phyloP scores from a whole-genome alignment of 176 grass and related monocot genomes.

The Stipa capillata region DNA sequence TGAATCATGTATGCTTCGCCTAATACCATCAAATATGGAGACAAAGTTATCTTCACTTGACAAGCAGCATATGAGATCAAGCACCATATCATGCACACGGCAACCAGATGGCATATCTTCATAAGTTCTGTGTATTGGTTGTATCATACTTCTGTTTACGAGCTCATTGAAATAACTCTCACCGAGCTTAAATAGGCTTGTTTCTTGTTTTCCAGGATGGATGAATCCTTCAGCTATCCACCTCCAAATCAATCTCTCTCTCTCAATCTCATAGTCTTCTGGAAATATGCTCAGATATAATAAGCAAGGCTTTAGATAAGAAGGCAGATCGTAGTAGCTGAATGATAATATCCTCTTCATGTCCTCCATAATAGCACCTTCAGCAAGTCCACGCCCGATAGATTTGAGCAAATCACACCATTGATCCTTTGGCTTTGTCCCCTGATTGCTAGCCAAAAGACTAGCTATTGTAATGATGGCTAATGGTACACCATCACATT shows the following conservation, averaged over 20 bases:
- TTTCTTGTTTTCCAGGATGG: neutral
- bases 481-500: too few relatives aligned
- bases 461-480: neutral
- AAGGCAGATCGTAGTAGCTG: too few relatives aligned
- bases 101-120: neutral
- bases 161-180: neutral
- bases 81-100: neutral
- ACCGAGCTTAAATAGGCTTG: neutral
- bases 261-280: neutral
- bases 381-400: neutral
- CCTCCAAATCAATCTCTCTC: rapidly evolving
- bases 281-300: neutral
- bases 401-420: neutral
- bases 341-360: too few relatives aligned
- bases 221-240: neutral
- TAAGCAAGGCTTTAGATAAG: too few relatives aligned
- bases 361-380: too few relatives aligned
- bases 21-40: neutral
- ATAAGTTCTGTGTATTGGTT: neutral
- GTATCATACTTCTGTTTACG: neutral
- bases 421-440: neutral
- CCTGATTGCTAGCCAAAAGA: neutral
- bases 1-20: neutral
- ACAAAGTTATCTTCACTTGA: neutral
- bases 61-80: neutral